Percentiles rank a stretch among this genome's conserved stretches.
phyloP scores from a whole-genome alignment of 176 grass and related monocot genomes.

The Paspalum notatum region DNA sequence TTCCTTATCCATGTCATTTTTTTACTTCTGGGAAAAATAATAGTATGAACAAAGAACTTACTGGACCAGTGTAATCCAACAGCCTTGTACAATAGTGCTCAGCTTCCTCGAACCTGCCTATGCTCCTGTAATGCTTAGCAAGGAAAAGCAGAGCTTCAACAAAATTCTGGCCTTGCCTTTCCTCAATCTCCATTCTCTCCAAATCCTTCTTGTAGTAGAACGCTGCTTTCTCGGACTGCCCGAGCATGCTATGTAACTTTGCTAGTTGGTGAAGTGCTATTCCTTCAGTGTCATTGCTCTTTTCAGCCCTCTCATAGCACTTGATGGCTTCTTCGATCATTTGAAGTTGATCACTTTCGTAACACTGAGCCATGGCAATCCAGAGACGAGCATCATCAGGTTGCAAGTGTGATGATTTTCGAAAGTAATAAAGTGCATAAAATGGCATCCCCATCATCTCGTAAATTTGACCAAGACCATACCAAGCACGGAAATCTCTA shows the following conservation, averaged over 20 bases:
- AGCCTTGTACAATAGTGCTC: slow-evolving; percentile 88
- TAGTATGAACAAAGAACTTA: slow-evolving; percentile 53
- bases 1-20: slow-evolving; percentile 14
- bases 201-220: slow-evolving; percentile 96
- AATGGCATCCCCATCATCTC: slow-evolving; percentile 99
- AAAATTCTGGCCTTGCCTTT: slow-evolving; percentile 85
- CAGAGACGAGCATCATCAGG: slow-evolving; percentile 93
- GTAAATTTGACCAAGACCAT: slow-evolving; percentile 98
- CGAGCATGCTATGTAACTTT: slow-evolving; percentile 71
- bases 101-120: slow-evolving; percentile 77
- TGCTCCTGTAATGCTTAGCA: slow-evolving; percentile 77
- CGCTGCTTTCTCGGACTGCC: slow-evolving; percentile 75
- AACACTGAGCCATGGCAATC: slow-evolving; percentile 99
- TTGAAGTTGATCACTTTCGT: slow-evolving; percentile 87
- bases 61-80: slow-evolving; percentile 93
- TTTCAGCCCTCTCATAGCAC: slow-evolving; percentile 86
- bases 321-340: slow-evolving; percentile 95
- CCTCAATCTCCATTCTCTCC: slow-evolving; percentile 89
- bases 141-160: slow-evolving; percentile 93
- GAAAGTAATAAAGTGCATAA: slow-evolving; percentile 90
- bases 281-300: slow-evolving; percentile 84
- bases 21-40: slow-evolving; percentile 3
- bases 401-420: slow-evolving; percentile 84
- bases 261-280: slow-evolving; percentile 90
- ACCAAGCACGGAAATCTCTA: slow-evolving; percentile 96